Base-by-base conservation (phyloP, 768 basidiomycete genomes). In the Phylloporus arenicola region DNA sequence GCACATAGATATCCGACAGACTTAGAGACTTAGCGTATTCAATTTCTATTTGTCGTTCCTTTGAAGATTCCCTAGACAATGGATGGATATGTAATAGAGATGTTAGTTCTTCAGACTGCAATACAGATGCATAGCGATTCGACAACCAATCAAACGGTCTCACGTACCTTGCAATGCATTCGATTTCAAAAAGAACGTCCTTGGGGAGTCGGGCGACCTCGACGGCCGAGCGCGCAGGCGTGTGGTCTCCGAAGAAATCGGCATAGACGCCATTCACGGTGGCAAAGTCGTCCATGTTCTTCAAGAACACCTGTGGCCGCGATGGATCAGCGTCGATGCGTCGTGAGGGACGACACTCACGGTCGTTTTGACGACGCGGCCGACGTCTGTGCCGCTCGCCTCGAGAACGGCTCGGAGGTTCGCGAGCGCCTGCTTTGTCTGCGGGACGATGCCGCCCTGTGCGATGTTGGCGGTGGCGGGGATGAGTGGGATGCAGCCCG, bases 121-220 rank as follows among this genome's bases (percentile, higher is more conserved):
- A 17, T 33, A n/a, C 30, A 6, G 2, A n/a, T 55, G 31, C 13
- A 25, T 14, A 8, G 48, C 1, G 22, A 37, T 27, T 41, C 25
- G 6, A 16, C 11, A 38, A n/a, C 12, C 29, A 24, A 40, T 6
- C 12, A 11, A 51, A 6, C 3, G 19, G 11, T 17, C 2, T 19
- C 9, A 58, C 79, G 47, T 58, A 84, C 85, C 83, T 85, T 12
- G 84, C 90, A 67, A 93, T 86, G 53, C 81, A 84, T 70, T 98
- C 95, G 48, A 98, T 80, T 76, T 98, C 95, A 45, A 96, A 83
- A 31, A 94, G 75, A 9, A 91, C 94, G 61, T 92, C 89, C 66
- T 86, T 90, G 10, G 95, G 95, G 47, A 98, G 77, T 40, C 91
- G 76, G 30, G 86, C 75, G 29, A 92, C 91, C 72, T 97, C 92